phyloP scores from a whole-genome alignment of 257 asterid species.

The Henckelia pumila region DNA sequence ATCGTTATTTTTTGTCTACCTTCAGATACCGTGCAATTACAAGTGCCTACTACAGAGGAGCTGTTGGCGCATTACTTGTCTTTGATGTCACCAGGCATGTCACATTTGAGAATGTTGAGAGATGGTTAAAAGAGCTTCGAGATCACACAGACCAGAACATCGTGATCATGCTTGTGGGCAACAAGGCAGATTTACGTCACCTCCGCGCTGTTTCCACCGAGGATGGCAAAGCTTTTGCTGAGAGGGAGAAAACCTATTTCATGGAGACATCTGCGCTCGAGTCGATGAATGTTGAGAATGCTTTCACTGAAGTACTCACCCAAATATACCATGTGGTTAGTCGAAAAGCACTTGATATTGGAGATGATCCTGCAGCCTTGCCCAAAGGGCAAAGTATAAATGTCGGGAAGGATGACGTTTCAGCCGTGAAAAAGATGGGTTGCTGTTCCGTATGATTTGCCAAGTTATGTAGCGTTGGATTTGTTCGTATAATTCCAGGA shows the following conservation, averaged over 20 bases:
- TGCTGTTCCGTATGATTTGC: slow-evolving; percentile 47
- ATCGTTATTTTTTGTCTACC: neutral
- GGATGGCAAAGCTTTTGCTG: slow-evolving; percentile 53
- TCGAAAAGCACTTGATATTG: slow-evolving; percentile 62
- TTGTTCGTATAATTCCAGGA: neutral
- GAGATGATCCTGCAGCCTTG: slow-evolving; percentile 53
- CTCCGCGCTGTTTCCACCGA: slow-evolving; percentile 62
- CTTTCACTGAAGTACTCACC: slow-evolving; percentile 61
- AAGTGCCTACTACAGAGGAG: slow-evolving; percentile 72
- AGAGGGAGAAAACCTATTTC: slow-evolving; percentile 52
- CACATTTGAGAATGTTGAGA: slow-evolving; percentile 59
- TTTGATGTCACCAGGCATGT: slow-evolving; percentile 67
- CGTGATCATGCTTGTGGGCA: slow-evolving; percentile 73
- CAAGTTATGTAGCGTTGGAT: neutral
- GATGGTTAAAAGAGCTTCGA: slow-evolving; percentile 72
- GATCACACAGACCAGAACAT: slow-evolving; percentile 68
- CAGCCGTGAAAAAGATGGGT: slow-evolving; percentile 52
- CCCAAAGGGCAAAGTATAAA: slow-evolving; percentile 57
- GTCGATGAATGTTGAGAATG: slow-evolving; percentile 65
- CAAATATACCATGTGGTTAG: slow-evolving; percentile 61
- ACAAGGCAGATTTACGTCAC: slow-evolving; percentile 67
- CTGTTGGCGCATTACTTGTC: slow-evolving; percentile 66
- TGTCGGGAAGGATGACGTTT: slow-evolving; percentile 53
- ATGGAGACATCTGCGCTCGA: slow-evolving; percentile 76
- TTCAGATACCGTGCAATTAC: slow-evolving; percentile 70